These are phyloP conservation scores for Silene vulgaris DNA, from an alignment of 179 eudicot genomes.

Conservation along the genomic window DNA sequence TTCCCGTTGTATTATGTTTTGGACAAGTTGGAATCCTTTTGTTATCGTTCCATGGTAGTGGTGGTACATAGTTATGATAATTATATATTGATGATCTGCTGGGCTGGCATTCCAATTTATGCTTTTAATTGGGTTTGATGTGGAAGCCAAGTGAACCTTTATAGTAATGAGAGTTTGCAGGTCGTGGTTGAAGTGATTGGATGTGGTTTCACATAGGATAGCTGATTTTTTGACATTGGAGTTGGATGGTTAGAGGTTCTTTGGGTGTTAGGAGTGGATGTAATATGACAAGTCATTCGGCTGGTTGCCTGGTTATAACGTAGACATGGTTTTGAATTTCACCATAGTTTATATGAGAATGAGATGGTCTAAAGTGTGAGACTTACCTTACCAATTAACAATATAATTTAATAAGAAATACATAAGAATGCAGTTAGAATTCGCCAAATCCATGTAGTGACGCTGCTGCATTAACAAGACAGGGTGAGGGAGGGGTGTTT, in stretches of 20 bases:
- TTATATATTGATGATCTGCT: not conserved
- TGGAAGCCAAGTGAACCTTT: not conserved
- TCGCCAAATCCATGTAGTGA: not conserved
- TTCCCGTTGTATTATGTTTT: not conserved
- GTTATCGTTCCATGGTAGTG: not conserved
- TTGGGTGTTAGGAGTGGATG: not conserved
- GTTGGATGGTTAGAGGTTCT: not conserved
- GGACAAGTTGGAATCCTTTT: not conserved
- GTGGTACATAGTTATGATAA: not conserved
- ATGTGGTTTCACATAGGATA: not conserved
- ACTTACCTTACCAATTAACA: not conserved
- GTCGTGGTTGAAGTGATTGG: not conserved
- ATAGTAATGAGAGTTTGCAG: not conserved
- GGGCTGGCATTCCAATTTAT: not conserved
- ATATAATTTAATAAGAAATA: too few species aligned
- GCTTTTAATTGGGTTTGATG: not conserved
- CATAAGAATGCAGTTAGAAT: not conserved
- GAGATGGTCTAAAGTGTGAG: not conserved
- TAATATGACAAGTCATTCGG: not conserved
- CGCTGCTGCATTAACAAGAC: not conserved
- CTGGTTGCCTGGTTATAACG: not conserved
- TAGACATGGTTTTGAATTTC: not conserved
- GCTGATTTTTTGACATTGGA: not conserved
- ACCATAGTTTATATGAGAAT: too few species aligned
- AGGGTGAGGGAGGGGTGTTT: not conserved